Evolutionary conservation across 1,139 yeast genomes (phyloP), one percentile per base, ranked within the genome.

Genomic region (Casaregolazyma lundiana): DNA sequence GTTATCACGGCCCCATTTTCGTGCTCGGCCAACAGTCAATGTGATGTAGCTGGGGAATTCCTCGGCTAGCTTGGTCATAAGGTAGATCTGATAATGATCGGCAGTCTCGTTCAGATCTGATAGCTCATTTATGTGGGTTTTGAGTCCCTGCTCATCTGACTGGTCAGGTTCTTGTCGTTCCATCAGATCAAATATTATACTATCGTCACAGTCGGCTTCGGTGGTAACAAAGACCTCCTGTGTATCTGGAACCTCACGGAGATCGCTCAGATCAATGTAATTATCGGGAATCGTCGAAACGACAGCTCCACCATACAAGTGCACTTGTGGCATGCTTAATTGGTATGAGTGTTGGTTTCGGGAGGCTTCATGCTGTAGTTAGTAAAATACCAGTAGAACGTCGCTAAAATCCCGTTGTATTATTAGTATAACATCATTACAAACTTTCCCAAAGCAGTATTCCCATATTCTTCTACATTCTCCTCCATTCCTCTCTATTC

Each of bases 241-340:
- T 1, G 86, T 81, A 59, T 89, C 96, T 0, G 97, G 96, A 1
- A 89, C 79, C 52, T 85, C 86, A 49, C 97, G 71, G 45, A 88
- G 64, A 38, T 68, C 62, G 1, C 95, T 82, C 0, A 87, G 95
- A 62, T 89, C 96, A 1, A 80, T 61, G 39, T 83, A 72, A 0
- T 75, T 75, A 0, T 54, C 47, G 0, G 92, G 90, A 2, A 88
- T 52, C 1, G 62, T 63, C 0, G 80, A 73, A 2, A 72, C 62
- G 8, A 87, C 72, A 1, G 95, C 94, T 0, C 96, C 97, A 0
- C 97, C 97, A 60, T 82, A 89, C 1, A 84, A 62, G 20, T 61
- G 61, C 26, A 26, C 32, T 2, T 13, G 39, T 4, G 42, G 19
- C 42, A 16, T 22, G 18, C 11, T 20, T 20, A 15, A 6, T 11